phyloP scores from a whole-genome alignment of 2,329 filamentous ascomycete genomes.

The Alternaria viburni region DNA sequence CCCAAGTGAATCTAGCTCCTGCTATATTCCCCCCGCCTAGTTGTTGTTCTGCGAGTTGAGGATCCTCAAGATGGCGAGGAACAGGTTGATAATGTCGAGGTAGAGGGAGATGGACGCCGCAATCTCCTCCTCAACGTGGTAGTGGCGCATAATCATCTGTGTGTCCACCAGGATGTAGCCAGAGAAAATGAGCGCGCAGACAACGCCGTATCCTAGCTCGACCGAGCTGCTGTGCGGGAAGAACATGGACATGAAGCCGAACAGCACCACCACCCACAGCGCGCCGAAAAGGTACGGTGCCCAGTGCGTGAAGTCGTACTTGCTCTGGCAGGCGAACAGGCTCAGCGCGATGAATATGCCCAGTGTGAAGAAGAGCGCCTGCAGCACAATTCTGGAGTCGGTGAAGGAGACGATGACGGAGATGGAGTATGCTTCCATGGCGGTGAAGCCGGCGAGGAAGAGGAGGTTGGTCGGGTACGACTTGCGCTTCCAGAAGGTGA shows the following conservation, averaged over 20 bases:
- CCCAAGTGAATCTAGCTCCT: not conserved
- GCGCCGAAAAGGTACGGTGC: conserved; percentile 92
- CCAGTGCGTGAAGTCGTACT: conserved; percentile 98
- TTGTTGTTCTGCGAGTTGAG: conserved; percentile 96
- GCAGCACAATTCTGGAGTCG: conserved; percentile 80
- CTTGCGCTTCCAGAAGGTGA: conserved; percentile 51
- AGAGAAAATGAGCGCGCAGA: conserved; percentile 86
- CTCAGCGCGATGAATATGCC: conserved; percentile 69
- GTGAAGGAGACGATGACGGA: conserved; percentile 93
- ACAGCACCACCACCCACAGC: conserved; percentile 88
- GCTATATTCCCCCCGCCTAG: conserved; percentile 55
- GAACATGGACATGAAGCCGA: conserved; percentile 91
- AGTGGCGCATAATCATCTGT: conserved; percentile 91
- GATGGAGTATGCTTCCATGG: conserved; percentile 91
- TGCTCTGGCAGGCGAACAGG: conserved; percentile 93
- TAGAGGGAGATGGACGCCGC: conserved; percentile 94
- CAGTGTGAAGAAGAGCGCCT: conserved; percentile 85
- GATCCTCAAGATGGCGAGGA: conserved; percentile 93
- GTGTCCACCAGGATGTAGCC: conserved; percentile 97
- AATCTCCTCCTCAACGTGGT: conserved; percentile 98
- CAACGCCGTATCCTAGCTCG: conserved; percentile 84
- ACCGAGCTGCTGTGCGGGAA: conserved; percentile 81
- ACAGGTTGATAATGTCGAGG: conserved; percentile 95
- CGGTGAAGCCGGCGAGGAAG: conserved; percentile 89
- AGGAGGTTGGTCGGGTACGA: conserved; percentile 93